Percentiles rank a stretch among this genome's conserved stretches.
Evolutionary conservation across 768 basidiomycete genomes (phyloP).

Genomic region (Rhizopogon vulgaris): DNA sequence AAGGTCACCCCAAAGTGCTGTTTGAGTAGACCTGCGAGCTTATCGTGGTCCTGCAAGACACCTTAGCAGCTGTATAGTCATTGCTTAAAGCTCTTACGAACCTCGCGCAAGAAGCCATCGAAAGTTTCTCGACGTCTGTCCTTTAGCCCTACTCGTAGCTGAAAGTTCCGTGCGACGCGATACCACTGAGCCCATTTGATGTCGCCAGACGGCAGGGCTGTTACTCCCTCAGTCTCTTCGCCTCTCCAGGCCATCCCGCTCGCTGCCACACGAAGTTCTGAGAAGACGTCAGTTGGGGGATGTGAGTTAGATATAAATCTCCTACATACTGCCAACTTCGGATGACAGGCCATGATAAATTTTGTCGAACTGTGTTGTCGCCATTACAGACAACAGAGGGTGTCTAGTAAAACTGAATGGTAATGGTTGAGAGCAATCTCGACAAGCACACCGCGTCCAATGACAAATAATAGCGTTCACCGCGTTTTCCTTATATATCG

Average conservation of each 20-base stretch:
- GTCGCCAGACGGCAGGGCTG: slow-evolving; percentile 59
- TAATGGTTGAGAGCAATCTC: slow-evolving; percentile 13
- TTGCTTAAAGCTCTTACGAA: slow-evolving; percentile 21
- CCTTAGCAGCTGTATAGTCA: background rate
- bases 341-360: slow-evolving; percentile 71
- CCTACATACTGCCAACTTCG: slow-evolving; percentile 75
- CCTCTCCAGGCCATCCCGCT: slow-evolving; percentile 96
- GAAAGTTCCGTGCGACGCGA: slow-evolving; percentile 87
- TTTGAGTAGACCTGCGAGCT: slow-evolving; percentile 72
- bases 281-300: slow-evolving; percentile 3
- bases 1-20: slow-evolving; percentile 82
- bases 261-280: slow-evolving; percentile 82
- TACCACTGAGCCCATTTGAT: slow-evolving; percentile 91
- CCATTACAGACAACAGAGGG: slow-evolving; percentile 23
- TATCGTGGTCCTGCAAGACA: slow-evolving; percentile 75
- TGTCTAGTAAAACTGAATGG: slow-evolving; percentile 4
- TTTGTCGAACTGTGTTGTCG: slow-evolving; percentile 80
- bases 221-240: slow-evolving; percentile 55
- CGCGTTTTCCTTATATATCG: slow-evolving; percentile 2
- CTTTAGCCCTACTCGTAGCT: slow-evolving; percentile 78
- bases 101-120: slow-evolving; percentile 91
- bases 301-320: background rate
- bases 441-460: slow-evolving; percentile 29
- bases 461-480: slow-evolving; percentile 17
- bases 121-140: slow-evolving; percentile 78